Base-by-base conservation (phyloP, 75 land plant genomes). In the Pinus albicaulis region DNA sequence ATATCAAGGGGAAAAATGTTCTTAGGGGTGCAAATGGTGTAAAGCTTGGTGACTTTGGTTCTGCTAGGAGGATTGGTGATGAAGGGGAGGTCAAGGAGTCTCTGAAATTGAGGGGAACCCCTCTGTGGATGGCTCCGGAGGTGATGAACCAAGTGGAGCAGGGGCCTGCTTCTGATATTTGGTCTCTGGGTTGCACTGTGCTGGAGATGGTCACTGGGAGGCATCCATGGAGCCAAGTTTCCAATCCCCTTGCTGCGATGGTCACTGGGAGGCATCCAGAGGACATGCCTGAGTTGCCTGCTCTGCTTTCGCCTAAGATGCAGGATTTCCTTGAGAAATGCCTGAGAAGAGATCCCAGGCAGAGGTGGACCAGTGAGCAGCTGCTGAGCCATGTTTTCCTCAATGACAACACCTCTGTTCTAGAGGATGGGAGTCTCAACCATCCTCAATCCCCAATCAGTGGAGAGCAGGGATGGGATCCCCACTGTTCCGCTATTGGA, bases 91-190 rank as follows among this genome's bases (percentile, higher is more conserved):
- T 3, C 22, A 3, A 36, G 71, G 57, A 7, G 22, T 60, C 22
- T 24, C 4, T 58, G 55, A 0, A 60, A 56, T 25, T 72, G 12
- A 81, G 82, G 28, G 94, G 94, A 8, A 92, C 89, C 15, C 96
- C 93, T 23, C 77, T 89, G 48, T 92, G 88, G 88, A 92, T 92
- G 94, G 89, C 94, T 65, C 94, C 94, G 57, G 94, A 92, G 80
- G 90, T 92, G 17, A 61, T 79, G 13, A 71, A 85, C n/a, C 79
- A 79, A 24, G 90, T 83, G 74, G 25, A 20, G 57, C 89, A 75
- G 76, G 76, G 74, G 25, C 75, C 85, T 31, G 79, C 78, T 22
- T 79, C 86, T 13, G 94, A 92, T 53, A 81, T 92, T 6, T 92
- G 94, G 94, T 89, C 94, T 13, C 76, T 92, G 25, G 94, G 92